These are phyloP conservation scores for Amauroascus niger DNA, from an alignment of 2,329 filamentous ascomycete species.

Conservation along the genomic window DNA sequence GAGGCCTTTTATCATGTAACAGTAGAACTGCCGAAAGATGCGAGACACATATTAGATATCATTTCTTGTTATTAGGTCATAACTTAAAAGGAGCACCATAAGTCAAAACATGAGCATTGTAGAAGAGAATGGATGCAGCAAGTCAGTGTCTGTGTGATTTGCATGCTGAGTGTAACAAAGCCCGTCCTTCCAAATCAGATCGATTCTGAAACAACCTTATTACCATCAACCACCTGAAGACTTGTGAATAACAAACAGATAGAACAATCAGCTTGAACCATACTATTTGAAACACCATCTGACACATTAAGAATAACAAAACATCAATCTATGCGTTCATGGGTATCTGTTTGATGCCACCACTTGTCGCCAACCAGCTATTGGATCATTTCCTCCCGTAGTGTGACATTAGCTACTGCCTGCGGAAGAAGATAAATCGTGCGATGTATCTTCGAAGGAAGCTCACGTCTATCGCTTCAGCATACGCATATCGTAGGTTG, in stretches of 20 bases:
- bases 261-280: background rate
- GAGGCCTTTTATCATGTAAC: too few species aligned
- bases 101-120: background rate
- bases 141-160: background rate
- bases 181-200: background rate
- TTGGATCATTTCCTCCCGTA: conserved; percentile 12
- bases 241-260: conserved; percentile 1
- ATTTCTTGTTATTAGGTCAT: background rate
- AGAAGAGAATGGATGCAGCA: background rate
- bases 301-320: conserved; percentile 1
- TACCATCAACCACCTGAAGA: background rate
- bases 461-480: background rate
- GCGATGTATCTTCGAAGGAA: background rate
- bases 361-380: conserved; percentile 32
- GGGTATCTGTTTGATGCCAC: conserved; percentile 39
- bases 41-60: background rate
- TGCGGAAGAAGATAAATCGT: background rate
- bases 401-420: too few species aligned
- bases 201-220: conserved; percentile 3
- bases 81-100: background rate
- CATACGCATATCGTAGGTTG: background rate
- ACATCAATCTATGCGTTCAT: conserved; percentile 18
- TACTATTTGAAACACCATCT: conserved; percentile 1
- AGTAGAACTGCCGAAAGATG: too few species aligned
- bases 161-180: background rate